Conservation (phyloP, 805 yeast species). For the Teunomyces lycoperdinae region DNA sequence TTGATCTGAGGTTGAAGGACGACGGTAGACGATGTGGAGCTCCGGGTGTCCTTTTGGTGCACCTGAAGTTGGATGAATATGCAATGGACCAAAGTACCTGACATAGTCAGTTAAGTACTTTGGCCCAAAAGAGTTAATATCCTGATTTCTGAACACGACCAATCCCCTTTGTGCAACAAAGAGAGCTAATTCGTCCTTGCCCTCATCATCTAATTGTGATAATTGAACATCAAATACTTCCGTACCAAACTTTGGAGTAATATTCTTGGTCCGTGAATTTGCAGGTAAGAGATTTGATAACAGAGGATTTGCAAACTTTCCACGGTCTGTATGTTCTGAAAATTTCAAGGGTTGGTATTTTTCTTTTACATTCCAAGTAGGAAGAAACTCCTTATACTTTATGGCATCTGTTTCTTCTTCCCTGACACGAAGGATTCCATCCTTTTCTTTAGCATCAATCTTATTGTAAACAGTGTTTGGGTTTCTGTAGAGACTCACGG, state of each 20-base stretch:
- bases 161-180: slow-evolving; percentile 35
- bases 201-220: slow-evolving; percentile 21
- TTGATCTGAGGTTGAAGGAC: slow-evolving; percentile 29
- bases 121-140: slow-evolving; percentile 37
- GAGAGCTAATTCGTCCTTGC: slow-evolving; percentile 32
- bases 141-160: slow-evolving; percentile 32
- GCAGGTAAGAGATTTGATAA: slow-evolving; percentile 20
- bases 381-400: slow-evolving; percentile 20
- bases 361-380: slow-evolving; percentile 34
- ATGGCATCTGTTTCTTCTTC: neutral
- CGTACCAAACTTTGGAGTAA: slow-evolving; percentile 34
- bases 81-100: slow-evolving; percentile 64
- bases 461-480: slow-evolving; percentile 22
- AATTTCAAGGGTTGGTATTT: slow-evolving; percentile 27
- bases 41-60: slow-evolving; percentile 64
- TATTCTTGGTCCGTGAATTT: slow-evolving; percentile 12
- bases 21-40: slow-evolving; percentile 59
- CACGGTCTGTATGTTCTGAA: slow-evolving; percentile 28
- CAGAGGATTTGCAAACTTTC: slow-evolving; percentile 20
- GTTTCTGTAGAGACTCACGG: slow-evolving; percentile 11
- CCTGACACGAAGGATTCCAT: slow-evolving; percentile 17
- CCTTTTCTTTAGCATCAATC: slow-evolving; percentile 14
- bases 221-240: slow-evolving; percentile 30
- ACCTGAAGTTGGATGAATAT: slow-evolving; percentile 73
- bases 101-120: slow-evolving; percentile 54